phyloP scores from a whole-genome alignment of 768 basidiomycete species.

The Termitomyces sp. region DNA sequence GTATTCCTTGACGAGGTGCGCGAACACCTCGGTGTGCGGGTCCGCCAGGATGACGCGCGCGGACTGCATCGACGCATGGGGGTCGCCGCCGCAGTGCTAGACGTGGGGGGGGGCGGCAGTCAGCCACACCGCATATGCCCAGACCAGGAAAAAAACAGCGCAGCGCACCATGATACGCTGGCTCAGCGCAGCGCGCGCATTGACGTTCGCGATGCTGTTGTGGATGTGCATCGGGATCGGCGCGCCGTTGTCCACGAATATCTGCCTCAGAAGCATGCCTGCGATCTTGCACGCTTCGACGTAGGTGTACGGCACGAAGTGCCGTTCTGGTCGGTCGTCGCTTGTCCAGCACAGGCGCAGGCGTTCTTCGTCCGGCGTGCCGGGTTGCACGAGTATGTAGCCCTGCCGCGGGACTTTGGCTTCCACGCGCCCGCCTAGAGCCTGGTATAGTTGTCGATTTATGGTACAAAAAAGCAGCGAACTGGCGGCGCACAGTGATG shows the following conservation, averaged over 20 bases:
- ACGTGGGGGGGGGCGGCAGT: too few species aligned
- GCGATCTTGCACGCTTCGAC: conserved; percentile 83
- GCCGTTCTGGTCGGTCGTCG: conserved; percentile 63
- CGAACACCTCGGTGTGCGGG: conserved; percentile 71
- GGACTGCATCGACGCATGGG: conserved; percentile 59
- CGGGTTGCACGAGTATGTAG: conserved; percentile 64
- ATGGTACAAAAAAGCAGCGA: neutral
- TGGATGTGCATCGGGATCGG: conserved; percentile 79
- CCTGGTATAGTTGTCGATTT: conserved; percentile 27
- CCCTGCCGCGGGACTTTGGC: conserved; percentile 74
- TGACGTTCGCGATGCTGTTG: conserved; percentile 72
- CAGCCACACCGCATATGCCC: too few species aligned
- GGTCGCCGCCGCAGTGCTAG: conserved; percentile 80
- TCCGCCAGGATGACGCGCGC: conserved; percentile 78
- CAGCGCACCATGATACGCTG: conserved; percentile 63
- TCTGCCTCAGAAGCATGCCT: conserved; percentile 67
- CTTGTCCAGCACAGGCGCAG: conserved; percentile 70
- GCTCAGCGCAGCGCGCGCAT: conserved; percentile 59
- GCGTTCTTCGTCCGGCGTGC: conserved; percentile 66
- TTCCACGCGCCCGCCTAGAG: conserved; percentile 72
- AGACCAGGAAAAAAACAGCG: too few species aligned
- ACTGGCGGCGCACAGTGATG: conserved; percentile 47
- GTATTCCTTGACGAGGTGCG: conserved; percentile 65
- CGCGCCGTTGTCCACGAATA: conserved; percentile 59
- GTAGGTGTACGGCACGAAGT: conserved; percentile 77